phyloP scores from a whole-genome alignment of 2,329 filamentous ascomycete genomes.

The Colletotrichum sp. region DNA sequence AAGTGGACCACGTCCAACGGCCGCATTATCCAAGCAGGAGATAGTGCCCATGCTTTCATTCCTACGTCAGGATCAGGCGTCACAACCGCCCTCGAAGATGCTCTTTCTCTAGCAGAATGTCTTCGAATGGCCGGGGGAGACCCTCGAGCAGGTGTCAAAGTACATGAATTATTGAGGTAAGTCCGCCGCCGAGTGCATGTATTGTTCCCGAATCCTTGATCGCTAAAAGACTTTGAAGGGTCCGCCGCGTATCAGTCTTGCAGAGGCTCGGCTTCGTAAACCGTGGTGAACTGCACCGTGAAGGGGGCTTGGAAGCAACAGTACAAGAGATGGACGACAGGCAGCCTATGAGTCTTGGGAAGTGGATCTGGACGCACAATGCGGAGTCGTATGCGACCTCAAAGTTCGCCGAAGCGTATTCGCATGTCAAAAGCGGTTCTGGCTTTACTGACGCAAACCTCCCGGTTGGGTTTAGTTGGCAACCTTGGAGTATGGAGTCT shows the following conservation, averaged over 20 bases:
- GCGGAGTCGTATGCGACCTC: background rate
- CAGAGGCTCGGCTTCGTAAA: background rate
- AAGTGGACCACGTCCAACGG: slow-evolving; percentile 17
- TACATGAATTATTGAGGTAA: background rate
- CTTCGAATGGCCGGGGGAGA: slow-evolving; percentile 7
- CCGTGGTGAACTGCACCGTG: background rate
- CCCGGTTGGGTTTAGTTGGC: background rate
- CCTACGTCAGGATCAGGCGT: slow-evolving; percentile 24
- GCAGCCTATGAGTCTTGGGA: background rate
- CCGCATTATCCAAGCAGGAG: slow-evolving; percentile 24
- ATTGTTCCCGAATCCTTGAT: too few species aligned
- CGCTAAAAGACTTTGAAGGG: background rate
- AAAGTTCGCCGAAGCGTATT: background rate
- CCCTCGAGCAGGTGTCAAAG: background rate
- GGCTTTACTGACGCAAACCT: background rate
- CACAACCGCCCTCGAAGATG: slow-evolving; percentile 25
- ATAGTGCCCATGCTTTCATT: slow-evolving; percentile 24
- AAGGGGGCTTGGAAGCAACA: background rate
- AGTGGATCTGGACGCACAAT: background rate
- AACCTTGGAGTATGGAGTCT: background rate
- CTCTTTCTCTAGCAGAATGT: slow-evolving; percentile 21
- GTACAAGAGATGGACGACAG: background rate
- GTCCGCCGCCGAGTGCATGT: background rate
- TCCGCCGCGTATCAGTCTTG: background rate
- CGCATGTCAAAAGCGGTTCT: background rate